Conservation (phyloP, 805 yeast species). For the Yamadazyma ubonensis region DNA sequence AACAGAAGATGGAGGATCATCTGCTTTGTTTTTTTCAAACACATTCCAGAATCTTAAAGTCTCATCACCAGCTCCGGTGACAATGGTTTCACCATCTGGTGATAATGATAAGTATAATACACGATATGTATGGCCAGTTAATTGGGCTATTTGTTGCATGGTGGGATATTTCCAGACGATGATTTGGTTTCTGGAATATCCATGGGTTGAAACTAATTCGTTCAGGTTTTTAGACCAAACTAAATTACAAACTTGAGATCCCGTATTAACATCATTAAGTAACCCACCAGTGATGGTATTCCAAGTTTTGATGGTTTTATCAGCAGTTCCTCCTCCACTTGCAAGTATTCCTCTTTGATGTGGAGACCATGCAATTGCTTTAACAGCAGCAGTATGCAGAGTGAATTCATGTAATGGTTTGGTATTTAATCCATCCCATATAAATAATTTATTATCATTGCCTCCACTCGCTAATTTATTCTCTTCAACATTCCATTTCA, state of each 20-base stretch:
- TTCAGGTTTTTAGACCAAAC: constrained; percentile 91
- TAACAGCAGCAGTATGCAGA: constrained; percentile 93
- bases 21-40: constrained; percentile 71
- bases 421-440: constrained; percentile 79
- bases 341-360: constrained; percentile 93
- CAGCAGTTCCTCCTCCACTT: constrained; percentile 97
- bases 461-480: constrained; percentile 95
- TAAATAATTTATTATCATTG: constrained; percentile 80
- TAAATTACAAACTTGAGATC: constrained; percentile 93
- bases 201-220: constrained; percentile 93
- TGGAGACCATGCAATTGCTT: constrained; percentile 97
- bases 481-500: constrained; percentile 89
- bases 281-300: constrained; percentile 77
- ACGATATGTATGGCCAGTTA: constrained; percentile 92
- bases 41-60: constrained; percentile 94
- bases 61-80: constrained; percentile 98
- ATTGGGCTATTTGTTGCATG: constrained; percentile 88
- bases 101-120: constrained; percentile 86
- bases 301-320: constrained; percentile 88
- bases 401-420: constrained; percentile 70
- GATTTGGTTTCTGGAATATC: constrained; percentile 86
- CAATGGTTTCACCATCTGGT: constrained; percentile 95
- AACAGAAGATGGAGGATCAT: constrained; percentile 59
- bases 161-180: constrained; percentile 93
- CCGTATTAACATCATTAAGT: constrained; percentile 83